Conservation (phyloP, 805 yeast species). For the Lipomyces yamadae region DNA sequence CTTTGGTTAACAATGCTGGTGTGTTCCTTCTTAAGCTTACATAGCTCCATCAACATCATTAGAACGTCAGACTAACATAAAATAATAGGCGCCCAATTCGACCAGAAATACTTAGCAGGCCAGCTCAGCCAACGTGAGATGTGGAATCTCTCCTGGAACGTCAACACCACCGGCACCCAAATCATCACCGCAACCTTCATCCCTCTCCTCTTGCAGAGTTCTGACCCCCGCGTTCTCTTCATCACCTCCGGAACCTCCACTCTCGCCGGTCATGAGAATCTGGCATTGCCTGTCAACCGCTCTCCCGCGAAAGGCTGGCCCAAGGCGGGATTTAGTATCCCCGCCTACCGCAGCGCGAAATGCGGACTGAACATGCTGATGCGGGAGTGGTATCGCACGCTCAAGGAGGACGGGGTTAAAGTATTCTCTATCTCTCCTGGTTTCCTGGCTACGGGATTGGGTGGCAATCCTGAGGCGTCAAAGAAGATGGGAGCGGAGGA, state of each 20-base stretch:
- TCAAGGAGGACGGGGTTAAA: constrained; percentile 4
- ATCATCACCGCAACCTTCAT: constrained; percentile 3
- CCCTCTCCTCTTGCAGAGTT: background rate
- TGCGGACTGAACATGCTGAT: constrained; percentile 7
- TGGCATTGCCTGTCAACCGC: background rate
- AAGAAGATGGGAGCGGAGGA: constrained; percentile 1
- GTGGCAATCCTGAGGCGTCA: background rate
- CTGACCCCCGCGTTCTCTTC: constrained; percentile 5
- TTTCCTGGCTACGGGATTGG: constrained; percentile 7
- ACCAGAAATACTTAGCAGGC: background rate
- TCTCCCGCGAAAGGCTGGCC: constrained; percentile 9
- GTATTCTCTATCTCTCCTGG: constrained; percentile 3
- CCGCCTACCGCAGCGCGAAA: constrained; percentile 3
- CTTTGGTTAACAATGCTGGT: constrained; percentile 15
- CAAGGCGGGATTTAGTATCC: background rate
- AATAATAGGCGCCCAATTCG: constrained; percentile 1
- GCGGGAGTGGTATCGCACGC: constrained; percentile 5
- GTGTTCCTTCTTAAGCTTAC: background rate
- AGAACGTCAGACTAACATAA: background rate
- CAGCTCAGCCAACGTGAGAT: background rate
- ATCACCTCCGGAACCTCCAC: constrained; percentile 3
- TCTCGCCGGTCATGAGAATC: background rate
- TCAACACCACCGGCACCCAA: constrained; percentile 7
- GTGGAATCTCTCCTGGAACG: constrained; percentile 5
- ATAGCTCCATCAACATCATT: no score